Percentiles rank a stretch among this genome's conserved stretches.
These are phyloP conservation scores for Cladosporium phlei DNA, from an alignment of 2,329 filamentous ascomycete species.

Conservation along the genomic window DNA sequence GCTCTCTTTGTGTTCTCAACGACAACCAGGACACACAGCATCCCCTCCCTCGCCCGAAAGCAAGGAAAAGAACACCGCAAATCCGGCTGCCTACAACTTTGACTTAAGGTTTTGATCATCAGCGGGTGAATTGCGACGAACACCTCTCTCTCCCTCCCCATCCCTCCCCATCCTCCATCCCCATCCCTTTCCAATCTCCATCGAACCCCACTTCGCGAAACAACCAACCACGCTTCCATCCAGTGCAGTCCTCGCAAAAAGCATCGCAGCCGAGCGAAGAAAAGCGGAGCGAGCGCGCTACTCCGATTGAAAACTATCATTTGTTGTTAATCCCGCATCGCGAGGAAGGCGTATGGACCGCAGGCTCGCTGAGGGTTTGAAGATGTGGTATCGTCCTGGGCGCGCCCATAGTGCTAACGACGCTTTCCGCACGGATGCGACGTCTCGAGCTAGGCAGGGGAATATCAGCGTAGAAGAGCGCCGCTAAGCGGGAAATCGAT, in stretches of 20 bases:
- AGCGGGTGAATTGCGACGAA: constrained; percentile 10
- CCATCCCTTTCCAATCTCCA: background rate
- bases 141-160: constrained; percentile 5
- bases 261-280: constrained; percentile 2
- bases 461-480: background rate
- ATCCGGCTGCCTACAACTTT: constrained; percentile 16
- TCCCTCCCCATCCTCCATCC: background rate
- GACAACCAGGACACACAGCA: constrained; percentile 13
- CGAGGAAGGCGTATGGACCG: background rate
- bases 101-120: constrained; percentile 16
- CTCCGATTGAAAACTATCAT: constrained; percentile 17
- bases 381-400: constrained; percentile 8
- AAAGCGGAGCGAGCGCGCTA: constrained; percentile 12
- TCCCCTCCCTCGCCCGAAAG: too few relatives aligned
- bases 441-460: constrained; percentile 1
- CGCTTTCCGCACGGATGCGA: background rate
- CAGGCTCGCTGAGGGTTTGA: constrained; percentile 7
- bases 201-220: background rate
- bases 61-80: background rate
- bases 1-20: constrained; percentile 15
- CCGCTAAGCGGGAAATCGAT: too few relatives aligned
- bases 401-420: constrained; percentile 15
- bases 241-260: constrained; percentile 12
- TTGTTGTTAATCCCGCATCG: constrained; percentile 1
- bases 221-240: too few relatives aligned